phyloP scores from a whole-genome alignment of 306 rosid species.

The Quercus dentata region DNA sequence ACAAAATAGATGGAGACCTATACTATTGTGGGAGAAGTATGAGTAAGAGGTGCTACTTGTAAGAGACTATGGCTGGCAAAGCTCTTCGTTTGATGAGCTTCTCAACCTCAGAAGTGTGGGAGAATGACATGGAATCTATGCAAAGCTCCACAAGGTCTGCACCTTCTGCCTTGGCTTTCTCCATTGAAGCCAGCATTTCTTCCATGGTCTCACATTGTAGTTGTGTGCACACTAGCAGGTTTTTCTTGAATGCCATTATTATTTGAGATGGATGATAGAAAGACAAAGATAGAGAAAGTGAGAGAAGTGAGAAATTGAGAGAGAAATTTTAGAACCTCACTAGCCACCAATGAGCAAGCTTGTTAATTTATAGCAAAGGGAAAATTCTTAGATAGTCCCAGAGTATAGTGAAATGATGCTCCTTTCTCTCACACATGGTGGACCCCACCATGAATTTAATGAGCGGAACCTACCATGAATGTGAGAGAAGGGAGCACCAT shows the following conservation, averaged over 20 bases:
- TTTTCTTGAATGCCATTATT: slow-evolving; percentile 7
- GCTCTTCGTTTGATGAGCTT: slow-evolving; percentile 23
- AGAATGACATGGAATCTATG: slow-evolving; percentile 15
- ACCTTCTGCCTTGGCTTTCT: slow-evolving; percentile 24
- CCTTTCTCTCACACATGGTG: too few species aligned
- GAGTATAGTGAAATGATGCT: too few species aligned
- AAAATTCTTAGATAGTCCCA: too few species aligned
- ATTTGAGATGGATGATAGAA: not conserved
- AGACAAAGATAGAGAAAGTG: not conserved
- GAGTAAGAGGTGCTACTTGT: not conserved
- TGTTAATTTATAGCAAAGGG: not conserved
- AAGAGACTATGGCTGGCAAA: slow-evolving; percentile 23
- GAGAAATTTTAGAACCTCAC: not conserved
- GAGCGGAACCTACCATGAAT: too few species aligned
- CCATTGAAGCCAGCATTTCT: slow-evolving; percentile 20
- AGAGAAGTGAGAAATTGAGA: not conserved
- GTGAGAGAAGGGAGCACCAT: too few species aligned
- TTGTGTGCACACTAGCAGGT: slow-evolving; percentile 16
- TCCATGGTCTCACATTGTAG: slow-evolving; percentile 2
- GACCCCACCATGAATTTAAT: too few species aligned
- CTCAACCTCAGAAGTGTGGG: slow-evolving; percentile 13
- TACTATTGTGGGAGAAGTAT: too few species aligned
- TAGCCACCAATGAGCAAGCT: not conserved
- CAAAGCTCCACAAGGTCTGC: slow-evolving; percentile 33
- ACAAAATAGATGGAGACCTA: not conserved